Evolutionary conservation across 73 alveolate genomes (phyloP).

Genomic region (Paramecium primaurelia): DNA sequence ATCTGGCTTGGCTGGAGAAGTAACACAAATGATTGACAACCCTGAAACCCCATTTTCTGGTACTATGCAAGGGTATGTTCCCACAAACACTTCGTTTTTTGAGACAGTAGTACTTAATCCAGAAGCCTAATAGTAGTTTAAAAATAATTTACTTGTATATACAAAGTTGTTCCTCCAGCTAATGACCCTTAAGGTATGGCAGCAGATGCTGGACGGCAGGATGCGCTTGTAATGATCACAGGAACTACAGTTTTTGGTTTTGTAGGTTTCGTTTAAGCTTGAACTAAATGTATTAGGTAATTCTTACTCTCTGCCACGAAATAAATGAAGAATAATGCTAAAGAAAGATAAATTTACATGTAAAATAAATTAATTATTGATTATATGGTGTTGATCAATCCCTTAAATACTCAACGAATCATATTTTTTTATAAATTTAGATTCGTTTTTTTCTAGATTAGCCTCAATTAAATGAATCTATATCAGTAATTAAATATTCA

Average conservation of each 20-base stretch:
- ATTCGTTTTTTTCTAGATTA: conserved; percentile 7
- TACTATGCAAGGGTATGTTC: conserved; percentile 18
- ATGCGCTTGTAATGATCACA: background rate
- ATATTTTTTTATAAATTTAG: background rate
- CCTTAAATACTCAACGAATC: conserved; percentile 9
- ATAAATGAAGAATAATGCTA: background rate
- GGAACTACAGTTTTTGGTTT: background rate
- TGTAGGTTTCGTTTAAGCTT: background rate
- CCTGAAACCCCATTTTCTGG: conserved; percentile 38
- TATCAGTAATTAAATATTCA: background rate
- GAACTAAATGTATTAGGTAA: background rate
- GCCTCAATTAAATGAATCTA: background rate
- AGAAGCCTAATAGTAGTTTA: background rate
- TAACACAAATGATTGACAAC: conserved; percentile 12
- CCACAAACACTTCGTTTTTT: conserved; percentile 12
- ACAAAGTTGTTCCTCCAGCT: conserved; percentile 18
- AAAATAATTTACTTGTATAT: background rate
- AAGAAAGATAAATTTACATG: conserved; percentile 6
- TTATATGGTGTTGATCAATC: background rate
- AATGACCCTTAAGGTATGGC: conserved; percentile 5
- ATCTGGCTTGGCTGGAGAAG: background rate
- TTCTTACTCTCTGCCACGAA: background rate
- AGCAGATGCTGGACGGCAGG: background rate
- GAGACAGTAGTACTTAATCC: background rate
- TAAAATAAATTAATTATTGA: background rate